phyloP scores from a whole-genome alignment of 495 filamentous ascomycete genomes.

The Aspergillus wentii region DNA sequence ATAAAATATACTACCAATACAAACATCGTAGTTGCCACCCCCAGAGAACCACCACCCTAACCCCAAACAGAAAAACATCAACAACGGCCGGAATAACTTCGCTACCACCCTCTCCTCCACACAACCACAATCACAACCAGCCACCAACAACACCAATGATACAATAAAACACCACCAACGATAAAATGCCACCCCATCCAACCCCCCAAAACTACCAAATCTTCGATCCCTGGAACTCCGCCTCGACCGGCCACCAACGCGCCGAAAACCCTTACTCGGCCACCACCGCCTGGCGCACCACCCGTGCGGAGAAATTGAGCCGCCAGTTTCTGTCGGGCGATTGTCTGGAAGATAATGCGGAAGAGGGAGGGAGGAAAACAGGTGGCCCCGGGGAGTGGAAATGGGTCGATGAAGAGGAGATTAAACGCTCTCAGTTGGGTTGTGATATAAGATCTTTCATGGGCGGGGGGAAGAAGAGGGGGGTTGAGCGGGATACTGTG shows the following conservation, averaged over 20 bases:
- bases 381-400: conserved; percentile 8
- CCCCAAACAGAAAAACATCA: conserved; percentile 9
- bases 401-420: conserved; percentile 8
- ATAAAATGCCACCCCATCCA: conserved; percentile 2
- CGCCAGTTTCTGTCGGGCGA: conserved; percentile 52
- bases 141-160: background rate
- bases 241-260: conserved; percentile 74
- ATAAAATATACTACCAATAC: no score
- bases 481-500: conserved; percentile 34
- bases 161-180: conserved; percentile 2
- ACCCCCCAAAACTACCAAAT: conserved; percentile 33
- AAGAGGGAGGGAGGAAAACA: background rate
- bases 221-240: conserved; percentile 82
- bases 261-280: conserved; percentile 54
- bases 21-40: no score
- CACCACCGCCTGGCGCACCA: conserved; percentile 66
- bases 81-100: conserved; percentile 2
- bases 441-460: conserved; percentile 54
- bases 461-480: conserved; percentile 46
- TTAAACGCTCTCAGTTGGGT: conserved; percentile 11
- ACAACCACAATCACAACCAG: background rate
- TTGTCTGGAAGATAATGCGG: conserved; percentile 5
- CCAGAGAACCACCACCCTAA: no score
- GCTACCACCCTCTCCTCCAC: background rate
- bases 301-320: conserved; percentile 59